Conservation (phyloP, 129 eudicot species). For the Chrysanthemum lavandulifolium region DNA sequence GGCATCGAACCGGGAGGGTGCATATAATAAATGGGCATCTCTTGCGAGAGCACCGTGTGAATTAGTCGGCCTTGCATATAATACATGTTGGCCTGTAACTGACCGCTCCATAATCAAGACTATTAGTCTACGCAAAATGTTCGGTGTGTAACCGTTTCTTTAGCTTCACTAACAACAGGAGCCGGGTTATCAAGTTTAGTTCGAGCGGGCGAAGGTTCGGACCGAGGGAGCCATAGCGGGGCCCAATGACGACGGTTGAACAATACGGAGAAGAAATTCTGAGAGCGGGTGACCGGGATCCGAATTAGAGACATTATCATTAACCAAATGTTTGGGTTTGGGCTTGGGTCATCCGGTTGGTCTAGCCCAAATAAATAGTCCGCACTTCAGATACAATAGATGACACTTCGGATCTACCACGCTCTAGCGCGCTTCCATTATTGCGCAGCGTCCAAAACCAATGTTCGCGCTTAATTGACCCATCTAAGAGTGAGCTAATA, state of each 20-base stretch:
- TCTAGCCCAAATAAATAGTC: constrained; percentile 90
- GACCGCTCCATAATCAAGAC: constrained; percentile 37
- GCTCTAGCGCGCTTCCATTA: too few relatives aligned
- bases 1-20: constrained; percentile 47
- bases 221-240: constrained; percentile 32
- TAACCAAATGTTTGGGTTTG: constrained; percentile 23
- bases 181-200: constrained; percentile 46
- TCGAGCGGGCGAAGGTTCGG: constrained; percentile 65
- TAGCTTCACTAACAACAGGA: constrained; percentile 39
- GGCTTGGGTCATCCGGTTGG: constrained; percentile 53
- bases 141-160: constrained; percentile 31
- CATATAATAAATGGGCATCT: constrained; percentile 63
- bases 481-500: constrained; percentile 77
- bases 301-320: constrained; percentile 47
- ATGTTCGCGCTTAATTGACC: constrained; percentile 76
- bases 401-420: constrained; percentile 82
- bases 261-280: constrained; percentile 54
- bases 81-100: constrained; percentile 44
- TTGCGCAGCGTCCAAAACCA: constrained; percentile 95
- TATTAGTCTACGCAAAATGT: constrained; percentile 23
- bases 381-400: constrained; percentile 77
- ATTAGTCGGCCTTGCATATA: constrained; percentile 44
- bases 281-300: constrained; percentile 75
- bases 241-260: constrained; percentile 61
- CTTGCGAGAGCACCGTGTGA: constrained; percentile 44